These are phyloP conservation scores for Sordariomycetes sp. DNA, from an alignment of 2,329 filamentous ascomycete genomes.

Conservation along the genomic window DNA sequence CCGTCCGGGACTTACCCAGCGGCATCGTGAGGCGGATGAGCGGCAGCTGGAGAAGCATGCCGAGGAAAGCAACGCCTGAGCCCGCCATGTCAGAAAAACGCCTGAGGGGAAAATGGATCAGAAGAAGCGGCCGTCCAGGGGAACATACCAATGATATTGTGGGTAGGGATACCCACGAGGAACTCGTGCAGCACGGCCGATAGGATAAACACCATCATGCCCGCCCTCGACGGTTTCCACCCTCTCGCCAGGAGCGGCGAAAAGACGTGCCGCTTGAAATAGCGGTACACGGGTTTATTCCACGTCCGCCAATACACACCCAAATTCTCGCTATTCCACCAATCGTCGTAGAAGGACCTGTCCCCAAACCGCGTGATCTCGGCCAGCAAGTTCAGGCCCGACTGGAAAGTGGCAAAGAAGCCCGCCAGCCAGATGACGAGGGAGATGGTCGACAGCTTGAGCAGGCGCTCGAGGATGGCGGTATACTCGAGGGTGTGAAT, in stretches of 20 bases:
- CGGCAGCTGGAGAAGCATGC: slow-evolving; percentile 89
- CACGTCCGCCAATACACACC: slow-evolving; percentile 90
- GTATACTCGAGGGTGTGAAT: slow-evolving; percentile 70
- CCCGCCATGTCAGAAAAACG: slow-evolving; percentile 16
- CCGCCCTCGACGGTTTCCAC: slow-evolving; percentile 60
- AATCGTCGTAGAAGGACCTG: slow-evolving; percentile 89
- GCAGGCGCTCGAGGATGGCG: slow-evolving; percentile 76
- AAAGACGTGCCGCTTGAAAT: slow-evolving; percentile 93
- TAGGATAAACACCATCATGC: slow-evolving; percentile 74
- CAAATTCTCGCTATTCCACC: slow-evolving; percentile 90
- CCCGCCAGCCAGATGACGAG: slow-evolving; percentile 95
- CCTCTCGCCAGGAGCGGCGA: slow-evolving; percentile 78
- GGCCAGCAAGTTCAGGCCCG: slow-evolving; percentile 79
- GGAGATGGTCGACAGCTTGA: slow-evolving; percentile 93
- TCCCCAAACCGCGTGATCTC: slow-evolving; percentile 88
- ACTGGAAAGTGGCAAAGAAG: slow-evolving; percentile 95
- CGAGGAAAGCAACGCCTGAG: slow-evolving; percentile 73
- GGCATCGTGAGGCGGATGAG: slow-evolving; percentile 73
- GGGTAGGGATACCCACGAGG: slow-evolving; percentile 86
- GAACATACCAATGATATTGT: slow-evolving; percentile 74
- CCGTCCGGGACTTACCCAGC: slow-evolving; percentile 67
- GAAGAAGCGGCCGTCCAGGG: not conserved
- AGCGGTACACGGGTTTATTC: slow-evolving; percentile 96
- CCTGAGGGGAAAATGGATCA: slow-evolving; percentile 4
- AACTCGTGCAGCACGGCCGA: slow-evolving; percentile 87